phyloP scores from a whole-genome alignment of 345 rosid species.

The Brassica cretica region DNA sequence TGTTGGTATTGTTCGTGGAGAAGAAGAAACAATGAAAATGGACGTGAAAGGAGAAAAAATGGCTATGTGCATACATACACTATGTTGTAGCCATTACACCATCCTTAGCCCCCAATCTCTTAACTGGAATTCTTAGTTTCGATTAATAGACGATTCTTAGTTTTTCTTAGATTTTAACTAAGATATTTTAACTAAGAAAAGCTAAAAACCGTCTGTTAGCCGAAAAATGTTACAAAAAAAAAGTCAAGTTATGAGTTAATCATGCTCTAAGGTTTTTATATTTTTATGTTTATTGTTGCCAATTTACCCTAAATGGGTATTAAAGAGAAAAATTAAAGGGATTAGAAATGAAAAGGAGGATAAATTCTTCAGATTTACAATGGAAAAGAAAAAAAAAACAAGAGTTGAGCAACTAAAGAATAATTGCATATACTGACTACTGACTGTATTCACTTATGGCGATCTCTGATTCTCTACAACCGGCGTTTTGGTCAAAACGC shows the following conservation, averaged over 20 bases:
- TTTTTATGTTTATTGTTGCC: not conserved
- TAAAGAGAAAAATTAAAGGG: not conserved
- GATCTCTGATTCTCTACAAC: constrained; percentile 29
- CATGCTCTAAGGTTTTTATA: not conserved
- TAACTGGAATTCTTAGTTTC: no score
- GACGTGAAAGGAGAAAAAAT: constrained; percentile 4
- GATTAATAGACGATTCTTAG: no score
- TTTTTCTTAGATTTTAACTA: no score
- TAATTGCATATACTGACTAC: constrained; percentile 23
- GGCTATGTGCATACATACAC: not conserved
- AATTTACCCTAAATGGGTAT: not conserved
- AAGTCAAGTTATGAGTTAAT: no score
- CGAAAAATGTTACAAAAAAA: no score
- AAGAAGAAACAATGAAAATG: no score
- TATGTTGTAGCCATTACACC: no score
- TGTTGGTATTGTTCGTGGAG: no score
- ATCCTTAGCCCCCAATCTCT: no score
- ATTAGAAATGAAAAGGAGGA: not conserved
- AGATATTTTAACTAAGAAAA: no score
- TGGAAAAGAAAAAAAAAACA: not conserved
- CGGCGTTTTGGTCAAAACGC: constrained; percentile 18
- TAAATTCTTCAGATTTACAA: constrained; percentile 35
- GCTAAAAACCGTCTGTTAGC: no score
- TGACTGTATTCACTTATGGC: constrained; percentile 24
- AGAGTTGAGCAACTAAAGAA: constrained; percentile 34